Base-by-base conservation (phyloP, 371 early-diverging fungal genomes). In the Smittium culicis region DNA sequence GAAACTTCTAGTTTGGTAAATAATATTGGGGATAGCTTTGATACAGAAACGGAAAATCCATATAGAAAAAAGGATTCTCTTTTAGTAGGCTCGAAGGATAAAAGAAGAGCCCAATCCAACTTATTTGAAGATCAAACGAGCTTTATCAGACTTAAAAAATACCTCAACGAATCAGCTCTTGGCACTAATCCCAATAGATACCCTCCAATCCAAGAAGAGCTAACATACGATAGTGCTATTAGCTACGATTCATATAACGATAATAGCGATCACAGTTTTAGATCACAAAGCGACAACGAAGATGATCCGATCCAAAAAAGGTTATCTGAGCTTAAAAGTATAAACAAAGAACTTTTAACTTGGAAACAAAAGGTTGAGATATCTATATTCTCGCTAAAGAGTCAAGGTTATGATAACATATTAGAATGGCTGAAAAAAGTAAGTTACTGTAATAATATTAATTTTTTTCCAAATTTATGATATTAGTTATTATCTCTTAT, bases 101-200 rank as follows among this genome's bases (percentile, higher is more conserved):
- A 45, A 25, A 57, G 57, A 57, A 57, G 25, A 57, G 57, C n/a
- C 25, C n/a, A 57, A 27, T 5, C 14, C 2, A 30, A 34, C 20
- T 54, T 64, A 45, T 64, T 64, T 64, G 33, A 35, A 35, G 65
- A 64, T 29, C n/a, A 64, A n/a, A 35, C 65, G 14, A 34, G 54
- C 28, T 35, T 25, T 64, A 27, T 64, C 5, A 34, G 65, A 28
- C 27, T 64, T 35, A 32, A 64, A 35, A 27, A 29, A 64, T 64
- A 64, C 27, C 25, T 64, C 3, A 16, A 32, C 1, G 34, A 34
- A 34, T 34, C 17, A 29, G 1, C 45, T 17, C 45, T 54, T 35
- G 65, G 65, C n/a, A 64, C 33, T 11, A 64, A 64, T 30, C 32
- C 35, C 25, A 35, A 35, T 17, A 34, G 65, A 30, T 64, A 64